Evolutionary conservation across 805 yeast genomes (phyloP).

Genomic region (Lipomyces starkeyi): DNA sequence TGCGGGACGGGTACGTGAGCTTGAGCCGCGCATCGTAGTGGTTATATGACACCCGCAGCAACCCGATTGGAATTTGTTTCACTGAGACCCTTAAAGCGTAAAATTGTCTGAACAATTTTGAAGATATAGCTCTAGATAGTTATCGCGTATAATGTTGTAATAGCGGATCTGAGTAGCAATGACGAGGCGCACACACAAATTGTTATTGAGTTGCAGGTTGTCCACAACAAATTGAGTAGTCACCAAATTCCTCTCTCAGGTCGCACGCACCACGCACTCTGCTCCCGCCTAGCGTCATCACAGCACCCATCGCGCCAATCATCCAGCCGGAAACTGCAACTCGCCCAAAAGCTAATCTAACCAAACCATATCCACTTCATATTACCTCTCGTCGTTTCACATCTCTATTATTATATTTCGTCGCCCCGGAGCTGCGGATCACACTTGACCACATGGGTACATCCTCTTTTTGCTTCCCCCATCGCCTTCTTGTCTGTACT

Average conservation of each 20-base stretch:
- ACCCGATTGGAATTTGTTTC: neutral
- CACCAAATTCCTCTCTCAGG: neutral
- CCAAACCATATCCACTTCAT: neutral
- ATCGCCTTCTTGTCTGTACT: neutral
- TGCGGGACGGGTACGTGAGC: no score
- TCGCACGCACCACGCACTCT: neutral
- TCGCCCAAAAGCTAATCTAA: neutral
- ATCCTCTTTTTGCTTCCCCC: neutral
- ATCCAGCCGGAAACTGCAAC: neutral
- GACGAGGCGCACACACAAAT: neutral
- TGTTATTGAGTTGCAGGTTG: no score
- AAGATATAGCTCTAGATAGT: no score
- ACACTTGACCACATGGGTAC: neutral
- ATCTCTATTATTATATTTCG: neutral
- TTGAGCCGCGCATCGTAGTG: neutral
- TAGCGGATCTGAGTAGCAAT: neutral
- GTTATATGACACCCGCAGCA: neutral
- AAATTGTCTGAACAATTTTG: neutral
- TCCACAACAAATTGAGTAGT: no score
- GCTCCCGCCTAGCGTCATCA: neutral
- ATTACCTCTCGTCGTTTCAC: neutral
- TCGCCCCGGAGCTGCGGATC: neutral
- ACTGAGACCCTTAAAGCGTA: neutral
- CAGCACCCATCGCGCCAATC: neutral
- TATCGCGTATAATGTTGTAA: neutral